A percentile compares a stretch with the other conserved stretches of the same genome.
phyloP scores from a whole-genome alignment of 2,329 filamentous ascomycete genomes.

The Arthroderma uncinatum region DNA sequence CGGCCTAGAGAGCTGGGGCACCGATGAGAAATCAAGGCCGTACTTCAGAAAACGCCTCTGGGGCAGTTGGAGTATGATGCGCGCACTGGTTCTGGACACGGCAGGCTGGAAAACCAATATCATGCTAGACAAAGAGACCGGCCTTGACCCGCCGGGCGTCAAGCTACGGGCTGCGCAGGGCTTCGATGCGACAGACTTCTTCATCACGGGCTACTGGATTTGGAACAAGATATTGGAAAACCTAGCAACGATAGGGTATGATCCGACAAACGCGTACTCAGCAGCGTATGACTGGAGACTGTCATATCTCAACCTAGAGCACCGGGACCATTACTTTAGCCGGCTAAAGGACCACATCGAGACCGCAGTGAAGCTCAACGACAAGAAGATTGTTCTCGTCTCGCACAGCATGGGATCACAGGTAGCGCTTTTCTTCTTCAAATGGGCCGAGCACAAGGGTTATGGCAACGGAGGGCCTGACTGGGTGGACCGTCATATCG shows the following conservation, averaged over 20 bases:
- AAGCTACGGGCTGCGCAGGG: constrained; percentile 90
- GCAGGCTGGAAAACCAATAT: constrained; percentile 91
- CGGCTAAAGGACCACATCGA: constrained; percentile 85
- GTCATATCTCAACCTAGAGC: constrained; percentile 79
- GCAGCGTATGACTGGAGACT: constrained; percentile 84
- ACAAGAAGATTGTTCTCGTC: constrained; percentile 70
- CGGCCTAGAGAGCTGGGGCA: constrained; percentile 93
- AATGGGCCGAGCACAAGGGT: constrained; percentile 69
- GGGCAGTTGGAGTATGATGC: constrained; percentile 99
- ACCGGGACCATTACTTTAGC: constrained; percentile 87
- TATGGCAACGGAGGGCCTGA: constrained; percentile 66
- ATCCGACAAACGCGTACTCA: constrained; percentile 62
- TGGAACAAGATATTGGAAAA: constrained; percentile 99
- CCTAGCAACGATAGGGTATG: constrained; percentile 87
- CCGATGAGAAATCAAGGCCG: constrained; percentile 66
- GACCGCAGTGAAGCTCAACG: constrained; percentile 59
- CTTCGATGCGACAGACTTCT: constrained; percentile 93
- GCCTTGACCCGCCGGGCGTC: constrained; percentile 77
- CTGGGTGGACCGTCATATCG: constrained; percentile 85
- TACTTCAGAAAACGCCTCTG: constrained; percentile 93
- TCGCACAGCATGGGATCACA: constrained; percentile 98
- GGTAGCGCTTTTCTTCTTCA: constrained; percentile 71
- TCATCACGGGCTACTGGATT: constrained; percentile 81
- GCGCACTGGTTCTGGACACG: constrained; percentile 83
- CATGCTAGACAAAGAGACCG: constrained; percentile 87